These are phyloP conservation scores for Tanacetum coccineum DNA, from an alignment of 129 eudicot genomes.

Conservation along the genomic window DNA sequence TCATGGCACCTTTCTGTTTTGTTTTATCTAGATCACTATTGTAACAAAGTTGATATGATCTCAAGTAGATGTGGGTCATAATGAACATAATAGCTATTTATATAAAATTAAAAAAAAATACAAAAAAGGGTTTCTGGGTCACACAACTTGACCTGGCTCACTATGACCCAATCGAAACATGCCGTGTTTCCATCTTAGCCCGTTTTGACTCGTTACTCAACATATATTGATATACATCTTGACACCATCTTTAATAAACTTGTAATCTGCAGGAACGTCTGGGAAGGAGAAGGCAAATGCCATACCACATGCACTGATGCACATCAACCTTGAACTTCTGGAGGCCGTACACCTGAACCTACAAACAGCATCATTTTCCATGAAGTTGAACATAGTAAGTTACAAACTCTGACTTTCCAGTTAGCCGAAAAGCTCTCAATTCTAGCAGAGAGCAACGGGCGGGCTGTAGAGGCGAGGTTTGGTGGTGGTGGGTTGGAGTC, in stretches of 20 bases:
- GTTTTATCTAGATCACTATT: too few species aligned
- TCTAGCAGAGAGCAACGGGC: conserved; percentile 77
- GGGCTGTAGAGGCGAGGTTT: conserved; percentile 57
- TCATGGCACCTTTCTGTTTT: background rate
- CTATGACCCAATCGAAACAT: background rate
- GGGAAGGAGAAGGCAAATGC: conserved; percentile 96
- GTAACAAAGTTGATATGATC: too few species aligned
- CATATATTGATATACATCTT: background rate
- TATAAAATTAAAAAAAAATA: too few species aligned
- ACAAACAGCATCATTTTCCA: conserved; percentile 76
- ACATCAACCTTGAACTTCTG: conserved; percentile 86
- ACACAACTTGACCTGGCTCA: background rate
- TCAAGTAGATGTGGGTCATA: too few species aligned
- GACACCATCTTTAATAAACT: background rate
- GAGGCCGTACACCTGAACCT: conserved; percentile 87
- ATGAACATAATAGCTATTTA: too few species aligned
- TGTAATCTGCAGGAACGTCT: conserved; percentile 56
- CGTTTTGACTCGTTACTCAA: conserved; percentile 1
- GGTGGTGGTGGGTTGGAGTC: conserved; percentile 77
- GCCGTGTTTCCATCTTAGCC: background rate
- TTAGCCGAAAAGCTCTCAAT: conserved; percentile 70
- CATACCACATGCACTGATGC: conserved; percentile 99
- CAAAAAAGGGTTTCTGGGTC: background rate
- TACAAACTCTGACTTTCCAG: conserved; percentile 82
- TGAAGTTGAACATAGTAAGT: conserved; percentile 67